Base-by-base conservation (phyloP, 331 rosid genomes). In the Acacia pycnantha region DNA sequence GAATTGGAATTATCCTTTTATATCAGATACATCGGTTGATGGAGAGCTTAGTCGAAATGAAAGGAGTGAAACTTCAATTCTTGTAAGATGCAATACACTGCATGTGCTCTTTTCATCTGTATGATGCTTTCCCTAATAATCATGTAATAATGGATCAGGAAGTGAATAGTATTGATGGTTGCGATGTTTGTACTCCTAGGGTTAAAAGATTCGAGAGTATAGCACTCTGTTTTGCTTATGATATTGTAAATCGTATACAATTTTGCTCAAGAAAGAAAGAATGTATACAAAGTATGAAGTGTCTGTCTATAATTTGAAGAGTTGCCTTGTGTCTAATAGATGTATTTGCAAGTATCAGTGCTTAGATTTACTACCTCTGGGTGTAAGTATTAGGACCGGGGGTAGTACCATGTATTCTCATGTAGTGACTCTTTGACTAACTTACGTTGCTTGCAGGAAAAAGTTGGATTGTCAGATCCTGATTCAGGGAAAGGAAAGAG, bases 401-500 rank as follows among this genome's bases (percentile, higher is more conserved):
- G 41, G 41, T 37, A 37, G 8, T 37, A 37, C 79, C 4, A 7
- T 27, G 62, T 33, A 50, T 80, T 82, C 76, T 35, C 6, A 29
- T 58, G 54, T 81, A 79, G 19, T n/a, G 53, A 48, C 40, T 67
- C 33, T 70, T 73, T 85, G 82, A 82, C 76, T 58, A 24, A 47
- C 35, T n/a, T 48, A 15, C 75, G 68, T 85, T 83, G 69, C 61
- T 79, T 86, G 81, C 85, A 96, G 99, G 99, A 92, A 84, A 96
- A 94, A 31, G 98, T 94, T 61, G 90, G 93, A 70, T 78, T 93
- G 76, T 56, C 92, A 16, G 97, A 92, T 79, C 51, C 98, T 0
- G 98, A 94, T 84, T 94, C 97, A n/a, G 99, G 99, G 83, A 96
- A 96, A 86, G 99, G 99, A 73, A 96, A 96, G 91, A 96, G 99